Percentiles rank a stretch among this genome's conserved stretches.
Evolutionary conservation across 306 rosid genomes (phyloP).

Genomic region (Vicia faba): DNA sequence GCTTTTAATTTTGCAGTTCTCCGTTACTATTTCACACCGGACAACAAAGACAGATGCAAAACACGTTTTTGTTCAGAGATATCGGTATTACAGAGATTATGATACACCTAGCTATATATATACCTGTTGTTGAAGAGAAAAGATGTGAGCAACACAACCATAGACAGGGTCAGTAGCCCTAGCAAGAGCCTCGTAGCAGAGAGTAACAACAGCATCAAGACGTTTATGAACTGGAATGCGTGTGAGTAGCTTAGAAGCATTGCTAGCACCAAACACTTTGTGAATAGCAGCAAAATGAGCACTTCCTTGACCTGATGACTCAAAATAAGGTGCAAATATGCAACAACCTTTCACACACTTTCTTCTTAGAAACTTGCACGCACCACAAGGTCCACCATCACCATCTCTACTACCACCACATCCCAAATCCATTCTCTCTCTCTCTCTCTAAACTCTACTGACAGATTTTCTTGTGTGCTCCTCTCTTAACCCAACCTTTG

Average conservation of each 20-base stretch:
- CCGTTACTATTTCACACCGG: no score
- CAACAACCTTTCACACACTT: slow-evolving; percentile 77
- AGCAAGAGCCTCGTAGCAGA: slow-evolving; percentile 79
- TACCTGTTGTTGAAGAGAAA: slow-evolving; percentile 90
- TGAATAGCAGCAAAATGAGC: slow-evolving; percentile 90
- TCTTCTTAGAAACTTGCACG: slow-evolving; percentile 83
- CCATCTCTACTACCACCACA: slow-evolving; percentile 15
- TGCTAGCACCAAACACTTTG: slow-evolving; percentile 97
- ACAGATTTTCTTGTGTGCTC: background rate
- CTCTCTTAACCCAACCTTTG: background rate
- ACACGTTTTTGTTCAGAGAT: no score
- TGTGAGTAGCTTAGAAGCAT: slow-evolving; percentile 79
- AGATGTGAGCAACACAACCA: slow-evolving; percentile 79
- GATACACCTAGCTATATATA: background rate
- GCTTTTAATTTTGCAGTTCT: no score
- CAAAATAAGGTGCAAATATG: slow-evolving; percentile 88
- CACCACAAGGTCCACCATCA: slow-evolving; percentile 84
- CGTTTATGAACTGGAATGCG: slow-evolving; percentile 64
- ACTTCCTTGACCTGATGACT: slow-evolving; percentile 69
- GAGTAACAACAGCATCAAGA: slow-evolving; percentile 76
- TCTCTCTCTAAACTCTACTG: background rate
- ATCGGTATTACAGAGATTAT: no score
- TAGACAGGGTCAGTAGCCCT: slow-evolving; percentile 87
- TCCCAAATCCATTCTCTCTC: slow-evolving; percentile 37
- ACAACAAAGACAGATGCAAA: no score